Conservation (phyloP, 2,329 filamentous ascomycete genomes). For the Camillea tinctor region DNA sequence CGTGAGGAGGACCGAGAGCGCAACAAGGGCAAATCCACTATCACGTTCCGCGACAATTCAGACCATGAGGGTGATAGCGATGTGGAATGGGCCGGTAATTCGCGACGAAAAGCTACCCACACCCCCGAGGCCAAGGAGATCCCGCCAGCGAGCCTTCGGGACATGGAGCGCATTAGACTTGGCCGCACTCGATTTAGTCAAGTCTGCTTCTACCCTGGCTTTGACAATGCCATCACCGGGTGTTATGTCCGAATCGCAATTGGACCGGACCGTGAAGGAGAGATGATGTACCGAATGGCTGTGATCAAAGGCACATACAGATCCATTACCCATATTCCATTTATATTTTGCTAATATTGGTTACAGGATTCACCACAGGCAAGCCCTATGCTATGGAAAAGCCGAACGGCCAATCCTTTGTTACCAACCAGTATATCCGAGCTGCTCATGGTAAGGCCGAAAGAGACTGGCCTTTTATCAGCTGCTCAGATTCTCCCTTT, state of each 20-base stretch:
- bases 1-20: slow-evolving; percentile 61
- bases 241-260: slow-evolving; percentile 86
- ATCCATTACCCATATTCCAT: neutral
- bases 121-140: slow-evolving; percentile 62
- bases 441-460: slow-evolving; percentile 80
- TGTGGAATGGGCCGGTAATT: slow-evolving; percentile 67
- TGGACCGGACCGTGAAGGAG: slow-evolving; percentile 69
- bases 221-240: slow-evolving; percentile 76
- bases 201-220: slow-evolving; percentile 90
- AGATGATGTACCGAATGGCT: slow-evolving; percentile 83
- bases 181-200: slow-evolving; percentile 84
- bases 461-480: slow-evolving; percentile 85
- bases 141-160: slow-evolving; percentile 69
- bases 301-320: slow-evolving; percentile 71
- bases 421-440: slow-evolving; percentile 81
- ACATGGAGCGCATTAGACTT: slow-evolving; percentile 81
- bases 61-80: slow-evolving; percentile 68
- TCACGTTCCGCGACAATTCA: slow-evolving; percentile 30
- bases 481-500: slow-evolving; percentile 81
- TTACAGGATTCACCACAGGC: slow-evolving; percentile 70
- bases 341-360: slow-evolving; percentile 22
- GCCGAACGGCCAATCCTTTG: slow-evolving; percentile 70
- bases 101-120: slow-evolving; percentile 46
- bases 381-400: slow-evolving; percentile 81
- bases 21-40: slow-evolving; percentile 47